Conservation (phyloP, 139 green algal species). For the Chlorella sorokiniana region DNA sequence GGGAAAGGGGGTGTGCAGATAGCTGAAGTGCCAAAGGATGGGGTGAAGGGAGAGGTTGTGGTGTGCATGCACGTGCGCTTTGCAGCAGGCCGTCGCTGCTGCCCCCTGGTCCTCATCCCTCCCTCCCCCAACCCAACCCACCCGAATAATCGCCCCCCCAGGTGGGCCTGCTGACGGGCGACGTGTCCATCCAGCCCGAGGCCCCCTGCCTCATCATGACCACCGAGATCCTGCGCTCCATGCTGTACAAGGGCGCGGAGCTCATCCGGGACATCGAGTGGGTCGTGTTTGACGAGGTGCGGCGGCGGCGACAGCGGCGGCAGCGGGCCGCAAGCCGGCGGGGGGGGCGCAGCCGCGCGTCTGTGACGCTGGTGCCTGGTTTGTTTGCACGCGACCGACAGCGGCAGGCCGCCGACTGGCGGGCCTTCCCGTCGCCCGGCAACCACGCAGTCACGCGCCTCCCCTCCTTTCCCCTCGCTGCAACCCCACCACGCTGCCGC, state of each 20-base stretch:
- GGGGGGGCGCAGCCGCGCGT: no score
- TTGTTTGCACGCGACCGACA: no score
- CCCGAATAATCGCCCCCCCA: constrained; percentile 27
- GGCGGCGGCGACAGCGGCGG: background rate
- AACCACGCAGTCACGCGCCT: background rate
- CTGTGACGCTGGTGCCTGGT: no score
- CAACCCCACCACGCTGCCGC: background rate
- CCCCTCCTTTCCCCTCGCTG: background rate
- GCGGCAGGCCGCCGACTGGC: no score
- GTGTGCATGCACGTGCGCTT: no score
- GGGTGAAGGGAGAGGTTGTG: background rate
- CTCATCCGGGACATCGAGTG: constrained; percentile 94
- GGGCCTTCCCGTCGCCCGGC: no score
- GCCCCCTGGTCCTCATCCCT: background rate
- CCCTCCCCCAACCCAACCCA: background rate
- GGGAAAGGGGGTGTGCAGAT: background rate
- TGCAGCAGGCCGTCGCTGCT: background rate
- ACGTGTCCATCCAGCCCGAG: constrained; percentile 91
- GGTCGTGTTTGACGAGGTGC: constrained; percentile 96
- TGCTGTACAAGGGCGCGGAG: constrained; percentile 95
- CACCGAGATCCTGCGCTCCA: constrained; percentile 95
- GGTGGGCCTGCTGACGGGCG: constrained; percentile 94
- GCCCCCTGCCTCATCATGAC: constrained; percentile 96
- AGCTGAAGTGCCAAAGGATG: background rate
- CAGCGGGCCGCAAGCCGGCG: no score